Evolutionary conservation across 495 filamentous ascomycete genomes (phyloP).

Genomic region (Trichoderma erinaceum): DNA sequence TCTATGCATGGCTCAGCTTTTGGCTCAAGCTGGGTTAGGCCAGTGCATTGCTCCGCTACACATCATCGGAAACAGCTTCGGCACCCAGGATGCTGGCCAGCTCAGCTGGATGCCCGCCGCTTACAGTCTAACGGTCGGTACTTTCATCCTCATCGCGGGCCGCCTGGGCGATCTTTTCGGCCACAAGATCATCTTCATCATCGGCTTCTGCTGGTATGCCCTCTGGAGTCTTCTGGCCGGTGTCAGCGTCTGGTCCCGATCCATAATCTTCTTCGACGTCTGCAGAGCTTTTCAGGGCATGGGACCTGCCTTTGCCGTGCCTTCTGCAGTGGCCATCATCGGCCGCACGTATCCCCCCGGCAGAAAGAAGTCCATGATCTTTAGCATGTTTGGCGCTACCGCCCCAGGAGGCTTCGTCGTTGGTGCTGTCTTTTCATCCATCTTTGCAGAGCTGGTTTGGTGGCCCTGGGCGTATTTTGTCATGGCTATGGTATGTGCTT

Average conservation of each 20-base stretch:
- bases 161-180: slow-evolving; percentile 63
- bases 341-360: slow-evolving; percentile 50
- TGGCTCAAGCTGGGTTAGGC: slow-evolving; percentile 37
- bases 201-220: slow-evolving; percentile 58
- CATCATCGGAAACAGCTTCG: slow-evolving; percentile 42
- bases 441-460: slow-evolving; percentile 48
- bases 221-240: slow-evolving; percentile 60
- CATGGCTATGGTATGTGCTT: slow-evolving; percentile 41
- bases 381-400: slow-evolving; percentile 55
- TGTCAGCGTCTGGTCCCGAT: slow-evolving; percentile 31
- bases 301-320: slow-evolving; percentile 53
- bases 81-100: slow-evolving; percentile 32
- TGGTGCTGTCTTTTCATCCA: slow-evolving; percentile 42
- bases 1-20: slow-evolving; percentile 27
- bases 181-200: slow-evolving; percentile 57
- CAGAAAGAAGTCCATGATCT: slow-evolving; percentile 51
- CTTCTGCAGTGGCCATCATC: slow-evolving; percentile 56
- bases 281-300: slow-evolving; percentile 57
- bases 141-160: slow-evolving; percentile 62
- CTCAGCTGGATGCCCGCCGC: slow-evolving; percentile 49
- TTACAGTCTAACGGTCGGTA: slow-evolving; percentile 59
- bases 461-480: slow-evolving; percentile 65
- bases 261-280: slow-evolving; percentile 49
- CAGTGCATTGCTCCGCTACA: slow-evolving; percentile 34
- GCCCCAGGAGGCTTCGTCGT: slow-evolving; percentile 52